Percentiles rank a stretch among this genome's conserved stretches.
These are phyloP conservation scores for Fusarium graminum DNA, from an alignment of 2,329 filamentous ascomycete genomes.

Conservation along the genomic window DNA sequence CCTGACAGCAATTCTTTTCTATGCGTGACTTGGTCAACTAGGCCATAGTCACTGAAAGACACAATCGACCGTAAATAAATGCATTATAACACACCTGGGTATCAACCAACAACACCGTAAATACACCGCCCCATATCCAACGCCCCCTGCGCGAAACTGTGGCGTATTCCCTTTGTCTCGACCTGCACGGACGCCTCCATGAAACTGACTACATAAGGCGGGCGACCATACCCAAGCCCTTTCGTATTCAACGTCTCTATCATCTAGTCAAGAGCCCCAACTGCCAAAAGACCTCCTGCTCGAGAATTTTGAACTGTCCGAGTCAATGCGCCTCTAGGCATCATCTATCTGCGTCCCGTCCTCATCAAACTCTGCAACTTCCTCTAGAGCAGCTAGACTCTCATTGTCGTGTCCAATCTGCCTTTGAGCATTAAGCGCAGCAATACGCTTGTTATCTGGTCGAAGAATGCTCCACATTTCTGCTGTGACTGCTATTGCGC, in stretches of 20 bases:
- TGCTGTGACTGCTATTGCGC: conserved; percentile 53
- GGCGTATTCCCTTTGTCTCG: neutral
- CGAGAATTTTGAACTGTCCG: conserved; percentile 9
- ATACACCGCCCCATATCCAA: conserved; percentile 28
- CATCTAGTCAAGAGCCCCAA: conserved; percentile 16
- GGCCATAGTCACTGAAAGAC: neutral
- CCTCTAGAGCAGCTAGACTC: conserved; percentile 46
- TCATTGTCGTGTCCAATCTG: conserved; percentile 41
- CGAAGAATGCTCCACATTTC: conserved; percentile 54
- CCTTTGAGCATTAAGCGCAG: conserved; percentile 34
- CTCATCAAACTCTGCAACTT: conserved; percentile 50
- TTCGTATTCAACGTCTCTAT: neutral
- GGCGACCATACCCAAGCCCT: neutral
- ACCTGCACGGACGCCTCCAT: neutral
- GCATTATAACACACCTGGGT: conserved; percentile 22
- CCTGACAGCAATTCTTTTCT: neutral
- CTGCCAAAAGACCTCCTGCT: conserved; percentile 14
- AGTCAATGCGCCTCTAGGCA: conserved; percentile 41
- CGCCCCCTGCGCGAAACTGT: neutral
- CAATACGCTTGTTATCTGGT: conserved; percentile 54
- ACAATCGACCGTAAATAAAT: neutral
- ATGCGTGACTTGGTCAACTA: neutral
- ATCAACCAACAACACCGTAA: conserved; percentile 25
- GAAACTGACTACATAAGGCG: neutral
- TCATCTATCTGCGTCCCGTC: conserved; percentile 51